Evolutionary conservation across 768 basidiomycete genomes (phyloP), one percentile per base, ranked within the genome.

Genomic region (Psilocybe cubensis): DNA sequence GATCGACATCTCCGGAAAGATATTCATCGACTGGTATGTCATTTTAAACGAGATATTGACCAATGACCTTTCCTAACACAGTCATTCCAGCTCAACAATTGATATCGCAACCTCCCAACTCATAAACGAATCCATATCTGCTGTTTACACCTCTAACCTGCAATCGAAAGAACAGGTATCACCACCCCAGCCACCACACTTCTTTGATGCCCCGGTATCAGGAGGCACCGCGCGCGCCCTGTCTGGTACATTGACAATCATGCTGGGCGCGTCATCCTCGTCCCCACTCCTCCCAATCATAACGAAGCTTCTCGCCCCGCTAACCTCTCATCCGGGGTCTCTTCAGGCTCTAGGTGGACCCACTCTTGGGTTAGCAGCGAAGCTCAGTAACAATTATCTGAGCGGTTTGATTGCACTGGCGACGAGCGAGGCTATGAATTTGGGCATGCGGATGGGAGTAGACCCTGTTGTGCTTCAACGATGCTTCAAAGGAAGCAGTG

Each of bases 331-430:
- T 38, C 75, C 77, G 74, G 77, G 77, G 4, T 68, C 73, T 2
- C 68, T 78, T 38, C 64, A 76, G 50, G 66, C 73, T 1, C 63
- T 75, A 47, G 78, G 76, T n/a, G 75, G 76, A 1, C 72, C 68
- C 4, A 70, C 75, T 7, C 72, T 77, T 23, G 77, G 78, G 12
- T 65, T 80, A 1, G 76, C 76, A 20, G 74, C 76, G n/a, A 79
- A 79, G 58, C 61, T 79, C 27, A 75, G 75, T 63, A 77, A 79
- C 58, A 80, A 78, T 56, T 79, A 78, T 58, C 67, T 79, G 23
- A 75, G 73, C 17, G 74, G 76, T 1, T 66, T 75, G 60, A 76
- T 78, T 44, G 75, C 77, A 2, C 68, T 79, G 14, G 76, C 76
- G 3, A 79, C 75, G 3, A 66, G 76, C 24, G 76, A 77, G 60